Percentiles rank a stretch among this genome's conserved stretches.
phyloP scores from a whole-genome alignment of 768 basidiomycete species.

The Boletus sp. region DNA sequence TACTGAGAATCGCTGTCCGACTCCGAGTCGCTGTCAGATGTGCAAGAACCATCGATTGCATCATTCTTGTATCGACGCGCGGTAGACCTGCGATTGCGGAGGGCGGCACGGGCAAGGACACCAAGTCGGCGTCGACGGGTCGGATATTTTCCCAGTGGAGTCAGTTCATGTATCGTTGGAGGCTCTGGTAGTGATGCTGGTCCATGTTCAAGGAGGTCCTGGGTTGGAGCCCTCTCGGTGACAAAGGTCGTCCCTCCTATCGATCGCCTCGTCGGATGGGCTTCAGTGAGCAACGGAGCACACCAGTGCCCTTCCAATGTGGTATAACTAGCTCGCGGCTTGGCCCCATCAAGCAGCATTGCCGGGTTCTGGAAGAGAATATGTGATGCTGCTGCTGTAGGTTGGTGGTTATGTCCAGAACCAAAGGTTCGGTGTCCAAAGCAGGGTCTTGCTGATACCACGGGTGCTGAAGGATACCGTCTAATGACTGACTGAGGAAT shows the following conservation, averaged over 20 bases:
- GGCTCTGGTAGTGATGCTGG: not conserved
- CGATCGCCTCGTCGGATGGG: not conserved
- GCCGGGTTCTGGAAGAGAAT: not conserved
- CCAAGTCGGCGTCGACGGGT: constrained; percentile 10
- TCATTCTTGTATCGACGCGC: not conserved
- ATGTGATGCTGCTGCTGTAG: not conserved
- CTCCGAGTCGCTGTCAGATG: constrained; percentile 18
- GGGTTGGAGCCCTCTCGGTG: not conserved
- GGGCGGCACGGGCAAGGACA: constrained; percentile 20
- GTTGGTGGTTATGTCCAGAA: not conserved
- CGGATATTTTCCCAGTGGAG: not conserved
- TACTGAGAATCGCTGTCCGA: constrained; percentile 17
- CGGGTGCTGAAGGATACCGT: constrained; percentile 17
- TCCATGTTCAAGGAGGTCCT: not conserved
- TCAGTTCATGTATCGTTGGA: not conserved
- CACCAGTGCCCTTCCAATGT: not conserved
- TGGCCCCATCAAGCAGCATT: not conserved
- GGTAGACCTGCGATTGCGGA: constrained; percentile 18
- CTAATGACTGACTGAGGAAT: constrained; percentile 28
- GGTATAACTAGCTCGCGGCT: constrained; percentile 2
- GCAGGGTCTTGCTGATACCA: not conserved
- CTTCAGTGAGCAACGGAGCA: constrained; percentile 1
- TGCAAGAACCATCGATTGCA: constrained; percentile 2
- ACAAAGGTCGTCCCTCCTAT: not conserved
- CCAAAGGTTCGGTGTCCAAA: not conserved